These are phyloP conservation scores for Seminavis robusta DNA, from an alignment of 108 stramenopile genomes.

Conservation along the genomic window DNA sequence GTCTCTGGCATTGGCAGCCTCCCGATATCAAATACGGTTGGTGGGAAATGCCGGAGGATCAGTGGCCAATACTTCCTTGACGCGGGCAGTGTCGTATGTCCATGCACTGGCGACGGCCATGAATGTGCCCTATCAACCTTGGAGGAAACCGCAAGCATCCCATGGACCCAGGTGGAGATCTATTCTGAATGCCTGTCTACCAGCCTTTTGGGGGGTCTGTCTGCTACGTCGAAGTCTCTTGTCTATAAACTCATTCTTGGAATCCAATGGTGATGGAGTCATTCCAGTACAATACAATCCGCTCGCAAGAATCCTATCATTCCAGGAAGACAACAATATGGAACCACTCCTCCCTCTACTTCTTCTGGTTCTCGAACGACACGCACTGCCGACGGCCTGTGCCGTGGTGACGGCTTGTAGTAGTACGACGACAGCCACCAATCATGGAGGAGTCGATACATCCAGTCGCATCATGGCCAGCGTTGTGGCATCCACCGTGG, in stretches of 20 bases:
- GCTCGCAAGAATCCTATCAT: not conserved
- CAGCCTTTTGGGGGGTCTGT: constrained; percentile 52
- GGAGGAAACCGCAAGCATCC: not conserved
- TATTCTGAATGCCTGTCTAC: constrained; percentile 54
- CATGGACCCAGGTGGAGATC: constrained; percentile 19
- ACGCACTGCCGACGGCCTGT: constrained; percentile 29
- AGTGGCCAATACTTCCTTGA: constrained; percentile 60
- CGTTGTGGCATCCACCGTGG: constrained; percentile 28
- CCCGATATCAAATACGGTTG: constrained; percentile 29
- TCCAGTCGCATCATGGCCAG: constrained; percentile 29
- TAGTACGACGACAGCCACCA: too few species aligned
- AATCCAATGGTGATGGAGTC: not conserved
- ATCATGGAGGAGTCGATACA: not conserved
- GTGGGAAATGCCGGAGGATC: constrained; percentile 70
- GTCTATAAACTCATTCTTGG: not conserved
- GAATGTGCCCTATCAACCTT: constrained; percentile 38
- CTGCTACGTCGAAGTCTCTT: constrained; percentile 14
- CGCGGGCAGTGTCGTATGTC: constrained; percentile 56
- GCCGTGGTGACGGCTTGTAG: constrained; percentile 41
- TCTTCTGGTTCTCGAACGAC: constrained; percentile 4
- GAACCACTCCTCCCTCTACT: too few species aligned
- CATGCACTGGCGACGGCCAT: constrained; percentile 44
- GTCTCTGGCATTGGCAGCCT: constrained; percentile 38
- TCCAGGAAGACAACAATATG: too few species aligned
- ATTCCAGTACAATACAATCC: not conserved